These are phyloP conservation scores for Pelargonium australe DNA, from an alignment of 441 rosid species.

Conservation along the genomic window DNA sequence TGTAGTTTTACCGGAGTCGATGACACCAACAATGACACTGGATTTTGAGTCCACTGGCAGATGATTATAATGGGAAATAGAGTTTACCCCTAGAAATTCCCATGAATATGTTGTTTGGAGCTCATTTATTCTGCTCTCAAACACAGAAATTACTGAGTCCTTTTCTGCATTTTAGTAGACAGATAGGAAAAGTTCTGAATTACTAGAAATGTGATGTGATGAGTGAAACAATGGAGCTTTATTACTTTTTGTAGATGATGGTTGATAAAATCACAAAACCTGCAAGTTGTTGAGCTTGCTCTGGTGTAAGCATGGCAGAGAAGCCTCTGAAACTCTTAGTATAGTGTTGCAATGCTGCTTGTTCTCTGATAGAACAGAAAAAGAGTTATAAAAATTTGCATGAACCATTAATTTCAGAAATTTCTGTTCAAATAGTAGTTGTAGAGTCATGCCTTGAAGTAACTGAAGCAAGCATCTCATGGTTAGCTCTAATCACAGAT, in stretches of 20 bases:
- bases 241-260: too few relatives aligned
- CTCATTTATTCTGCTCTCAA: constrained; percentile 12
- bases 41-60: background rate
- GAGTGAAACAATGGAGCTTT: too few relatives aligned
- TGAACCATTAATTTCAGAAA: background rate
- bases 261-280: background rate
- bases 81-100: constrained; percentile 5
- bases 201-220: too few relatives aligned
- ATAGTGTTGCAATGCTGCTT: constrained; percentile 11
- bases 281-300: background rate
- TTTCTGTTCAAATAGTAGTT: background rate
- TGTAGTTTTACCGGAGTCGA: constrained; percentile 11
- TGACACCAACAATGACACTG: constrained; percentile 5
- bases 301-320: constrained; percentile 16
- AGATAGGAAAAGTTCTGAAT: background rate
- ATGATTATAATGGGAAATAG: background rate
- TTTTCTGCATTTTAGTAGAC: background rate
- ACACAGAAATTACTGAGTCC: background rate
- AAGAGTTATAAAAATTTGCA: background rate
- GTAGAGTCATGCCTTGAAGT: constrained; percentile 6
- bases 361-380: background rate
- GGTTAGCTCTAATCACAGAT: constrained; percentile 1
- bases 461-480: constrained; percentile 14
- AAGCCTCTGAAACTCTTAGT: constrained; percentile 16
- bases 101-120: constrained; percentile 5